Conservation (phyloP, 2,329 filamentous ascomycete species). For the Aspergillus sp. region DNA sequence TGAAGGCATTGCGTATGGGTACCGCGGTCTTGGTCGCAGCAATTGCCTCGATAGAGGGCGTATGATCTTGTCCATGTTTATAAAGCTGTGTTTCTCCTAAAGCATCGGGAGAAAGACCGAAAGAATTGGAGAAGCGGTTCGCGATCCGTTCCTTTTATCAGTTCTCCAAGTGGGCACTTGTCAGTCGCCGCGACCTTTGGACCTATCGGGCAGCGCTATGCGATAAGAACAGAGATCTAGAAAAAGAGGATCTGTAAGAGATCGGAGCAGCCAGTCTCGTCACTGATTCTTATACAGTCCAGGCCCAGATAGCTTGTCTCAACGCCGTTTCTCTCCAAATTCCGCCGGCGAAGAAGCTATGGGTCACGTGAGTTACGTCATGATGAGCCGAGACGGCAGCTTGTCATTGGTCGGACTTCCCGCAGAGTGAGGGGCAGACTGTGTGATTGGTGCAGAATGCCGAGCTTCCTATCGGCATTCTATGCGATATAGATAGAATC, state of each 20-base stretch:
- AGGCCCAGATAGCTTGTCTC: not conserved
- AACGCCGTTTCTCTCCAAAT: not conserved
- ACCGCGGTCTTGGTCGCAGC: constrained; percentile 38
- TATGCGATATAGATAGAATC: not conserved
- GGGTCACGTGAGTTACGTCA: constrained; percentile 14
- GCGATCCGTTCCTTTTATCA: constrained; percentile 17
- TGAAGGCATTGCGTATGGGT: constrained; percentile 41
- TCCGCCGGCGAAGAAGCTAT: constrained; percentile 2
- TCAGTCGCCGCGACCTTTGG: not conserved
- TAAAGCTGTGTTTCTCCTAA: not conserved
- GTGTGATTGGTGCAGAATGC: not conserved
- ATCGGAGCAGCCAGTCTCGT: not conserved
- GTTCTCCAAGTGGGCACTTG: constrained; percentile 19
- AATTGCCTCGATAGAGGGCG: constrained; percentile 44
- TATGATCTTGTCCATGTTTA: constrained; percentile 40
- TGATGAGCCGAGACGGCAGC: not conserved
- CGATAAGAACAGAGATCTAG: not conserved
- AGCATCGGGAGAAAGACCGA: not conserved
- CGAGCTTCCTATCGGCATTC: constrained; percentile 8
- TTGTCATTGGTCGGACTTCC: not conserved
- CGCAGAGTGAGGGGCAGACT: not conserved
- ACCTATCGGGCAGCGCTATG: not conserved
- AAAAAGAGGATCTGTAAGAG: not conserved
- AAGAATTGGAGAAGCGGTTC: constrained; percentile 9
- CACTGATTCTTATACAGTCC: not conserved